Evolutionary conservation across 2,329 filamentous ascomycete species (phyloP).

Genomic region (Aspergillus cejpii): DNA sequence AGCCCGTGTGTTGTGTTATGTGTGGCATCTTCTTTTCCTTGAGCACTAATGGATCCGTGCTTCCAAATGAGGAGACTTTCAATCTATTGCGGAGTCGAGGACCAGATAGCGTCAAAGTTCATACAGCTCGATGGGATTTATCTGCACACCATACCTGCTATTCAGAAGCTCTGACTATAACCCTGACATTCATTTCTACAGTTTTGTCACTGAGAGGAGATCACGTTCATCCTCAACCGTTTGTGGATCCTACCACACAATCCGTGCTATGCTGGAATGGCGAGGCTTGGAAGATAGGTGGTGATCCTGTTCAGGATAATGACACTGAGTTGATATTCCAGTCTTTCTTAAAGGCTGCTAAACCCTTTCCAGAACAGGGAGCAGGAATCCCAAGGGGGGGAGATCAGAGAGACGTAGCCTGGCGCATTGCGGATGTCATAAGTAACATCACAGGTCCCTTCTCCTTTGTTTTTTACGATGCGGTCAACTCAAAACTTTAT

Average conservation of each 20-base stretch:
- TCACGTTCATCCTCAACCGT: constrained; percentile 64
- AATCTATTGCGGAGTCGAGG: constrained; percentile 37
- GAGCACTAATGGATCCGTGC: constrained; percentile 26
- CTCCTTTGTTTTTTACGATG: constrained; percentile 79
- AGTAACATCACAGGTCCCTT: constrained; percentile 71
- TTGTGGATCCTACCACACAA: constrained; percentile 50
- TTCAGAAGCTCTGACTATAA: constrained; percentile 26
- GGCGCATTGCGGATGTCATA: constrained; percentile 43
- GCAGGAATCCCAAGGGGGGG: not conserved
- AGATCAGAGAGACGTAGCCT: constrained; percentile 17
- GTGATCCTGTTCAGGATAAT: constrained; percentile 58
- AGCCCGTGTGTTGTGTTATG: constrained; percentile 34
- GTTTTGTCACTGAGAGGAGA: constrained; percentile 85
- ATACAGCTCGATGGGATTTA: constrained; percentile 24
- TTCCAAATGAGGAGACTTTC: constrained; percentile 30
- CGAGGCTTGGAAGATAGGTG: constrained; percentile 75
- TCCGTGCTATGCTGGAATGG: constrained; percentile 94
- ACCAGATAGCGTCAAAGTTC: constrained; percentile 39
- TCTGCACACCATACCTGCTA: constrained; percentile 7
- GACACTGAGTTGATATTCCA: constrained; percentile 67
- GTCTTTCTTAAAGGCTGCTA: constrained; percentile 47
- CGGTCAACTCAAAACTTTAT: constrained; percentile 55
- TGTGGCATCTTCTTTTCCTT: constrained; percentile 51
- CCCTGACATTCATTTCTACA: constrained; percentile 66
- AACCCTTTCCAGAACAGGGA: constrained; percentile 2